Conservation (phyloP, 352 stramenopile genomes). For the Globisporangium orthogonon region DNA sequence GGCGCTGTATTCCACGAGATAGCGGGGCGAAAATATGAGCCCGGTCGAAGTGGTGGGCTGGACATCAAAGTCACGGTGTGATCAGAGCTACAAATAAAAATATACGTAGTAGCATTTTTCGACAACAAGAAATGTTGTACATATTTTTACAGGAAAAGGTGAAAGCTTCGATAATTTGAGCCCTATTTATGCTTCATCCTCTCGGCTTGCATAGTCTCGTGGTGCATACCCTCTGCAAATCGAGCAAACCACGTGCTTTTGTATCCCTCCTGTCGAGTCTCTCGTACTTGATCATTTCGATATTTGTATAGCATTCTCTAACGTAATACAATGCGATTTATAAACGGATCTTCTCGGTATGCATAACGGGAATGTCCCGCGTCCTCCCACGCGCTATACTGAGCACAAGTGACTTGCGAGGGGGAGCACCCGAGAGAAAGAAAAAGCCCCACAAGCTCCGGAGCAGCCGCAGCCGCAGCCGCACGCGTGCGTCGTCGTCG, state of each 20-base stretch:
- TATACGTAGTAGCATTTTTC: too few relatives aligned
- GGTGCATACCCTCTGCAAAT: neutral
- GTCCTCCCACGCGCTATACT: neutral
- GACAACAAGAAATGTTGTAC: too few relatives aligned
- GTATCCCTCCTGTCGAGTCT: neutral
- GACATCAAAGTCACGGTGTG: too few relatives aligned
- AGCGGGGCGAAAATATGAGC: too few relatives aligned
- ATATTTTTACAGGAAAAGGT: neutral
- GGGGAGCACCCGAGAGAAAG: neutral
- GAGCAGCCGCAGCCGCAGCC: slow-evolving; percentile 1
- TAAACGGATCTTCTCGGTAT: neutral
- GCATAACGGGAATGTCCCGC: neutral
- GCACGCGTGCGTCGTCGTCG: neutral
- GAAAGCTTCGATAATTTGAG: neutral
- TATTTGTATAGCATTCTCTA: neutral
- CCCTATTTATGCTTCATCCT: neutral
- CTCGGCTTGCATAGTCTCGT: neutral
- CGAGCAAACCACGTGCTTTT: neutral
- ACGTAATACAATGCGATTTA: neutral
- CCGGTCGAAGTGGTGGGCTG: too few relatives aligned
- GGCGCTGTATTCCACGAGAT: too few relatives aligned
- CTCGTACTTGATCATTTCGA: neutral
- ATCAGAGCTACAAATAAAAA: too few relatives aligned
- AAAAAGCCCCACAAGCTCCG: neutral
- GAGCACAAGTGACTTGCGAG: neutral